Evolutionary conservation across 2,329 filamentous ascomycete species (phyloP), one percentile per base, ranked within the genome.

Genomic region (Septoria petroselini): DNA sequence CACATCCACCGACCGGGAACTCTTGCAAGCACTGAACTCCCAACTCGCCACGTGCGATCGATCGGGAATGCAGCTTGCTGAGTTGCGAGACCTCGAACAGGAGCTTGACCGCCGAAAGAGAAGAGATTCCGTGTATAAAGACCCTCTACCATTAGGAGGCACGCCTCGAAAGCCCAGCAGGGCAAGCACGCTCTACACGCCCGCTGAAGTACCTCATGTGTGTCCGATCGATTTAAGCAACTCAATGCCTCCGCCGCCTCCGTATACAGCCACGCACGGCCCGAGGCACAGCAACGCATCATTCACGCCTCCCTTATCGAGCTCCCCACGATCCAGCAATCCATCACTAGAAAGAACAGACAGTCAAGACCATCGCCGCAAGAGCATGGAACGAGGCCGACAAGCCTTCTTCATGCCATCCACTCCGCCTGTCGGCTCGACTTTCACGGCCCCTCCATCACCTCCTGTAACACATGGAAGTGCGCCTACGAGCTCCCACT

Each of bases 21-120:
- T 57, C 41, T 41, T 62, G 29, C 60, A 62, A 42, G 58, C 53
- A 4, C 44, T 64, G 31, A 59, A 58, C 31, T 56, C 55, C 14
- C 51, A 58, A 15, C 45, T 60, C 25, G 54, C 51, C 1, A 54
- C 58, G 3, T 62, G 58, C 30, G 61, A 62, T 42, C 38, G 47
- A 37, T 56, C 56, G 29, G 48, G 48, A 7, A 58, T 58, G 58
- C 44, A 53, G 25, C 43, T 61, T 2, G 50, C 57, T 11, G 55
- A 61, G 52, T 25, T 62, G 21, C 35, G 54, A 8, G 60, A 59
- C 35, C 27, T 62, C 38, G 48, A 59, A 42, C 29, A 42, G 9
- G 54, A 58, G 43, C 52, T 40, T 12, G 39, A 45, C 30, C 39
- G 25, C 39, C 48, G 12, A 23, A 18, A 15, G 39, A 45, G 52